Percentiles rank a stretch among this genome's conserved stretches.
Evolutionary conservation across 2,329 filamentous ascomycete species (phyloP).

Genomic region (Bertia moriformis): DNA sequence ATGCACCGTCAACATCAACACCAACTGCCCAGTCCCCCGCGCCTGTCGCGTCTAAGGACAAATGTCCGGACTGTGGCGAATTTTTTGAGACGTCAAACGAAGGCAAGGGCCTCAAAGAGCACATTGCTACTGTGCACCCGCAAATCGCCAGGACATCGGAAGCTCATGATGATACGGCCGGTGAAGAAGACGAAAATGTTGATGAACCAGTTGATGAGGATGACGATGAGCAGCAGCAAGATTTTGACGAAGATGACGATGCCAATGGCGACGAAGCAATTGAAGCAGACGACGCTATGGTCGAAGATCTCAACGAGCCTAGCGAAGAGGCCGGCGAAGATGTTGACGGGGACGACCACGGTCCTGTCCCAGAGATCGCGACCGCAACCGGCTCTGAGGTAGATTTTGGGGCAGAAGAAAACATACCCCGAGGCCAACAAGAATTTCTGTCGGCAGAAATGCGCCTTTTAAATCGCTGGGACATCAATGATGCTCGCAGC

Average conservation of each 20-base stretch:
- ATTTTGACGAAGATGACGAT: not conserved
- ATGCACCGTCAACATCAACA: conserved; percentile 15
- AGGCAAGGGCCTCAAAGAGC: conserved; percentile 14
- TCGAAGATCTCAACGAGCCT: too few species aligned
- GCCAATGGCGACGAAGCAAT: not conserved
- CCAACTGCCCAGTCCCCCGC: conserved; percentile 17
- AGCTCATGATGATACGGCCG: too few species aligned
- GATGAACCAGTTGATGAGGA: conserved; percentile 4
- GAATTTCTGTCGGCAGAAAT: conserved; percentile 5
- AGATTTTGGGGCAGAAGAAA: too few species aligned
- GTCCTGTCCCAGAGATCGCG: too few species aligned
- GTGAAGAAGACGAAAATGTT: conserved; percentile 7
- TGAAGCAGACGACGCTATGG: not conserved
- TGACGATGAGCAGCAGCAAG: conserved; percentile 4
- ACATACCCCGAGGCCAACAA: too few species aligned
- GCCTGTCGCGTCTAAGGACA: conserved; percentile 10
- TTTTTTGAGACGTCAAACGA: conserved; percentile 5
- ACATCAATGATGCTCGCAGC: not conserved
- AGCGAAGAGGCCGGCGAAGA: conserved; percentile 6
- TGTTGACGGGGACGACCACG: conserved; percentile 3
- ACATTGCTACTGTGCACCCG: conserved; percentile 17
- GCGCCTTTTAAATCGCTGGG: not conserved
- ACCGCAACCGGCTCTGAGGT: too few species aligned
- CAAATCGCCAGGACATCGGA: conserved; percentile 11
- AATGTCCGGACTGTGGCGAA: conserved; percentile 10